Base-by-base conservation (phyloP, 2,329 filamentous ascomycete genomes). In the Aspergillus alliaceus region DNA sequence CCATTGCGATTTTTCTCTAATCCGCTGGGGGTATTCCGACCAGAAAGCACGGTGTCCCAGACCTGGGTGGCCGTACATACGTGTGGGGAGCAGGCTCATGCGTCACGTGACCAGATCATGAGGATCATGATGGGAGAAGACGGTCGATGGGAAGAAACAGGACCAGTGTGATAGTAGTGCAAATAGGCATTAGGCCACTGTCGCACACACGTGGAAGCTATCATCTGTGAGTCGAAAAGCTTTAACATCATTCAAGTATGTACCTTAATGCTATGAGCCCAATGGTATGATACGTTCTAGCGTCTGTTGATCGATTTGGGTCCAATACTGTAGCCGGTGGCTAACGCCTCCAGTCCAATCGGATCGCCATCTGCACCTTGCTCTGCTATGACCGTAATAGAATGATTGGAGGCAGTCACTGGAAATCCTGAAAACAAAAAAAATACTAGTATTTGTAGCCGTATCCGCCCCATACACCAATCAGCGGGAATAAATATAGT, bases 281-380 rank as follows among this genome's bases (percentile, higher is more conserved):
- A n/a, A 57, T 51, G 47, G 60, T 57, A 62, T 62, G 60, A 64
- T 62, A 62, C 54, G 50, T 63, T 55, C 47, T 56, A 65, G 60
- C 54, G 55, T 53, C 25, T n/a, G 42, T 9, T 39, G 54, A 60
- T 51, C 53, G 20, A 34, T 29, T 31, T 20, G 40, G 44, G 40
- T 52, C 56, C 59, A 63, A 58, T 63, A 39, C 29, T 52, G 57
- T 27, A 51, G 42, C 40, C 51, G 55, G 53, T 50, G 63, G 62
- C 55, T 58, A 64, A 64, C 62, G 37, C 66, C 66, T 65, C 66
- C 67, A 64, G 55, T 39, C 68, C 67, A 73, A 72, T 72, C 64
- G 58, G 42, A 56, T 20, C 27, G 12, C 34, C 15, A 48, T 6
- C 24, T 32, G 25, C 18, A 18, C 29, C 32, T 48, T 25, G 47